Evolutionary conservation across 495 filamentous ascomycete species (phyloP), one percentile per base, ranked within the genome.

Genomic region (Oidiodendron maius): DNA sequence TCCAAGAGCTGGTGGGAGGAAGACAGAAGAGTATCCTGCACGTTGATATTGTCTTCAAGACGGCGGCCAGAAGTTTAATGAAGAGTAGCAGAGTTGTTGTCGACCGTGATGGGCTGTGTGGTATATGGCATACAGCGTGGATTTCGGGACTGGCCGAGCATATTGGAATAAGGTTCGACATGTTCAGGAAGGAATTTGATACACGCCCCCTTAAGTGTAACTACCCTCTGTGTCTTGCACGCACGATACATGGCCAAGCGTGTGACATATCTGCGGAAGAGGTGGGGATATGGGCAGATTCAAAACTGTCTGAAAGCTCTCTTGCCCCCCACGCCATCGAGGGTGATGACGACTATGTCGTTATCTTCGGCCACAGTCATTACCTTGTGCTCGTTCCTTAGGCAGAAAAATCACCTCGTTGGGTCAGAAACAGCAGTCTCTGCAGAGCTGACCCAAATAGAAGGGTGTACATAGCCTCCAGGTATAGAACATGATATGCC

Each of bases 271-370:
- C 3, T 20, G 10, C 4, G 15, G 38, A 9, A 2, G 15, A 21
- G 38, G 18, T 22, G 16, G 10, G 5, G 38, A n/a, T n/a, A n/a
- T n/a, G n/a, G n/a, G n/a, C n/a, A n/a, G n/a, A n/a, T n/a, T n/a
- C n/a, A n/a, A n/a, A n/a, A n/a, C n/a, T n/a, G n/a, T n/a, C n/a
- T n/a, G n/a, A n/a, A n/a, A n/a, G n/a, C n/a, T n/a, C n/a, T n/a
- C n/a, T n/a, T n/a, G 12, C 6, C 25, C 22, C 13, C 6, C 30
- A 16, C 41, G 16, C 25, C 15, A 22, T 54, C 11, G 15, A 32
- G 17, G 51, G 52, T 9, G 57, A 60, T 40, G 53, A 60, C 38
- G 46, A 51, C 28, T 60, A 56, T 17, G 38, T 56, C 17, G 37
- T 56, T 1, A 11, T 56, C 8, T 44, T 53, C 26, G 40, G 46